Evolutionary conservation across 2,329 filamentous ascomycete species (phyloP), one percentile per base, ranked within the genome.

Genomic region (Xylariaceae sp.): DNA sequence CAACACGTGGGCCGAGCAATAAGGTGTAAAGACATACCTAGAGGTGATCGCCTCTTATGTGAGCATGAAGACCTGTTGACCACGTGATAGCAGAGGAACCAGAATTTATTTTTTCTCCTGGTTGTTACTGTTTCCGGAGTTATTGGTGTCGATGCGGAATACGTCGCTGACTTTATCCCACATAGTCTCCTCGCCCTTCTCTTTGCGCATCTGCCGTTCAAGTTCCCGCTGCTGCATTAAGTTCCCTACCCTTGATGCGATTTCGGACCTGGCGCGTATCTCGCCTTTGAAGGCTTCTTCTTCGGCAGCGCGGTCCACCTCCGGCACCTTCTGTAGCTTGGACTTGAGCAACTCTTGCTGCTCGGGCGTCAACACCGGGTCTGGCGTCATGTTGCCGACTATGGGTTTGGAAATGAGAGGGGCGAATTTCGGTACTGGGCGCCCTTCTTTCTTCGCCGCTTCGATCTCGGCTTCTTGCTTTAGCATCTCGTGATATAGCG

Each of bases 401-500:
- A 62, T 59, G 21, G 65, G 67, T 10, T 60, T 58, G 21, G 76
- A 72, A 32, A 88, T 68, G 6, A 84, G 69, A 7, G 83, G 77
- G 44, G 81, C 74, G 64, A 88, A 85, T 18, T 75, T 72, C 0
- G 87, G 86, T 43, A 76, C 67, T 0, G 80, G 76, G n/a, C 70
- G 71, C 26, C 83, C 83, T 60, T 81, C 79, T 50, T 78, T 76
- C 70, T 84, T 84, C 34, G 87, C 88, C 64, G 84, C 79, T 59
- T 87, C 83, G n/a, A 88, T 83, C 58, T 80, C 81, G 18, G 76
- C 77, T 71, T 99, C 92, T 68, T 95, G 90, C 57, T 83, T 80
- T 36, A 95, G 72, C 85, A 97, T 90, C 63, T 87, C 84, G 65
- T 92, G 88, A 71, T 91, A 99, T 39, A 99, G 78, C 59, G 83